Conservation (phyloP, 139 green algal species). For the Chlorella vulgaris region DNA sequence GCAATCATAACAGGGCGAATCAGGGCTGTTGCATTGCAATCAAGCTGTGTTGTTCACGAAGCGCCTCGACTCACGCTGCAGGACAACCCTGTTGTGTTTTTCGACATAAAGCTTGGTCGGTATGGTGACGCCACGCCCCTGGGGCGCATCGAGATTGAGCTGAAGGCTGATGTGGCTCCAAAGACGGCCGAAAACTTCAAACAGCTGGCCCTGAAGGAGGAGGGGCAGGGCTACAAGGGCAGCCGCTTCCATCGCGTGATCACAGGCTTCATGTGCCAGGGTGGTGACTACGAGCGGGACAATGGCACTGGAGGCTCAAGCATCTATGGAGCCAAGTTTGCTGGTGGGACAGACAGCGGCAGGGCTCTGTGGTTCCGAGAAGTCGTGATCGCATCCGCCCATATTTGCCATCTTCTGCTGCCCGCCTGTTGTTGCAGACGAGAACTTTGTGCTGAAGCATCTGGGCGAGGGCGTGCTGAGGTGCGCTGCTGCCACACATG, state of each 20-base stretch:
- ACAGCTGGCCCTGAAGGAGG: slow-evolving; percentile 1
- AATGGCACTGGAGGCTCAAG: slow-evolving; percentile 29
- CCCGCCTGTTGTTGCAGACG: slow-evolving; percentile 28
- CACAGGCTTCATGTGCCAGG: slow-evolving; percentile 86
- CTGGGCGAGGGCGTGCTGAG: slow-evolving; percentile 62
- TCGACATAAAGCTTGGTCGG: slow-evolving; percentile 88
- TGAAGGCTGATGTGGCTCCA: slow-evolving; percentile 77
- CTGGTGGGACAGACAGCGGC: slow-evolving; percentile 61
- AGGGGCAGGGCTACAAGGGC: slow-evolving; percentile 44
- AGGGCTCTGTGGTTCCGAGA: too few species aligned
- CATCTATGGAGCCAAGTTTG: slow-evolving; percentile 84
- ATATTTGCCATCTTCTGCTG: too few species aligned
- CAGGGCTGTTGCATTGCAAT: too few species aligned
- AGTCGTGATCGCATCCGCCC: too few species aligned
- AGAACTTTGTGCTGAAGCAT: slow-evolving; percentile 60
- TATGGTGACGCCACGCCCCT: slow-evolving; percentile 73
- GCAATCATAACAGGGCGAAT: too few species aligned
- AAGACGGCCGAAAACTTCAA: slow-evolving; percentile 91
- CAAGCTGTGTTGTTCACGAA: background rate
- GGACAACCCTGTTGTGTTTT: slow-evolving; percentile 84
- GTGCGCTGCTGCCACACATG: background rate
- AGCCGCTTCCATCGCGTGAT: slow-evolving; percentile 78
- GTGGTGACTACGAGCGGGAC: slow-evolving; percentile 86
- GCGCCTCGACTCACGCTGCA: too few species aligned
- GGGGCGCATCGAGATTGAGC: slow-evolving; percentile 84